Conservation (phyloP, 352 stramenopile genomes). For the Blastocystis sp. region DNA sequence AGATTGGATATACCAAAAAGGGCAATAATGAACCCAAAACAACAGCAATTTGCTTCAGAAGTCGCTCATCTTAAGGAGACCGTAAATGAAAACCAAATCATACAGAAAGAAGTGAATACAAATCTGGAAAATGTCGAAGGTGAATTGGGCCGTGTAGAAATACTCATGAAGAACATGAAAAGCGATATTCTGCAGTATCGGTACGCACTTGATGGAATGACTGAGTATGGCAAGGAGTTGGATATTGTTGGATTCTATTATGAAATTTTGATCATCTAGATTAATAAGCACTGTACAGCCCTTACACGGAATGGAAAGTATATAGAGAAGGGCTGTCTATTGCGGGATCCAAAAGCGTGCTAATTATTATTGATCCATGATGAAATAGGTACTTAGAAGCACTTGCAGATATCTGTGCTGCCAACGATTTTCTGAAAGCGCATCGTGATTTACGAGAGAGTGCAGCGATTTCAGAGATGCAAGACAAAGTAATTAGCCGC, state of each 20-base stretch:
- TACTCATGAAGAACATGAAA: slow-evolving; percentile 57
- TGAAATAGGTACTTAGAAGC: slow-evolving; percentile 3
- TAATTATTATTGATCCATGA: neutral
- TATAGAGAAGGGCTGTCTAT: neutral
- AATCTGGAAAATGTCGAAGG: slow-evolving; percentile 23
- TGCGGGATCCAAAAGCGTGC: neutral
- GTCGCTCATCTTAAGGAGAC: slow-evolving; percentile 28
- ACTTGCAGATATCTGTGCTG: slow-evolving; percentile 1
- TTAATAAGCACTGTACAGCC: slow-evolving; percentile 18
- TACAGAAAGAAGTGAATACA: slow-evolving; percentile 22
- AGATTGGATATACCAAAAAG: neutral
- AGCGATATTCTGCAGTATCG: slow-evolving; percentile 47
- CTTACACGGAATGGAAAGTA: neutral
- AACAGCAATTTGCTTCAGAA: slow-evolving; percentile 20
- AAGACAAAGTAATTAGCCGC: neutral
- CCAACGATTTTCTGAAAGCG: neutral
- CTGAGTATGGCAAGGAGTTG: slow-evolving; percentile 25
- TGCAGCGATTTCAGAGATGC: neutral
- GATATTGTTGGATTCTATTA: neutral
- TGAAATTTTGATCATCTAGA: neutral
- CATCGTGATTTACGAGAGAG: neutral
- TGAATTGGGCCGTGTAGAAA: slow-evolving; percentile 45
- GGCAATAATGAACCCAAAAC: neutral
- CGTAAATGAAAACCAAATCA: slow-evolving; percentile 12
- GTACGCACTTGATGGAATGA: slow-evolving; percentile 42